phyloP scores from a whole-genome alignment of 2,329 filamentous ascomycete species.

The Mycocentrospora acerina region DNA sequence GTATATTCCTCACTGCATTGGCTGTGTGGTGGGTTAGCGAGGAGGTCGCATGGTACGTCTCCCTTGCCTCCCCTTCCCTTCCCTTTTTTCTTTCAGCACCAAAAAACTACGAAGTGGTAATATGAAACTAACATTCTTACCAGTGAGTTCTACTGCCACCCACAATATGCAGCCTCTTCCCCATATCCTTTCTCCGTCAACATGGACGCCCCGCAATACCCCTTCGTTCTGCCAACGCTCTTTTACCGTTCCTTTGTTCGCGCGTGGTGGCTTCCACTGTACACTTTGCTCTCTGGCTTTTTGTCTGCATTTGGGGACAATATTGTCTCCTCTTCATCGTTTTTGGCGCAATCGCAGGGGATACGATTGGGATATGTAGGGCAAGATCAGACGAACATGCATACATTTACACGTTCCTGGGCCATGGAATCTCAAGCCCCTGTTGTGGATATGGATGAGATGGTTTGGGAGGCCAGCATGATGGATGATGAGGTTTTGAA shows the following conservation, averaged over 20 bases:
- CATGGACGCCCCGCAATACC: slow-evolving; percentile 55
- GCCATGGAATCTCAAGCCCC: too few relatives aligned
- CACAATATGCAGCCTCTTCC: slow-evolving; percentile 50
- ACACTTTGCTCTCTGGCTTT: slow-evolving; percentile 12
- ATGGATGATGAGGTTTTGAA: too few relatives aligned
- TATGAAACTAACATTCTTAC: slow-evolving; percentile 3
- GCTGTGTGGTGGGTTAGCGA: slow-evolving; percentile 54
- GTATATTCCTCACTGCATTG: slow-evolving; percentile 44
- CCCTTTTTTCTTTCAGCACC: not conserved
- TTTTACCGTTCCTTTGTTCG: slow-evolving; percentile 46
- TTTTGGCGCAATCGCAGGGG: too few relatives aligned
- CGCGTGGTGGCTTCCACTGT: slow-evolving; percentile 38
- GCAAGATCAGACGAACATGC: too few relatives aligned
- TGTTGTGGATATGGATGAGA: too few relatives aligned
- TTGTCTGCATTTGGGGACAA: too few relatives aligned
- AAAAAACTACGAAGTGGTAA: not conserved
- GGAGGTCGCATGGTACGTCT: slow-evolving; percentile 47
- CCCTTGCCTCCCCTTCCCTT: slow-evolving; percentile 7
- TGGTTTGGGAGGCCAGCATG: too few relatives aligned
- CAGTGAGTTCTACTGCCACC: slow-evolving; percentile 54
- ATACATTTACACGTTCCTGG: too few relatives aligned
- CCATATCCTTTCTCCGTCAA: slow-evolving; percentile 52
- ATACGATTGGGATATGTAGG: too few relatives aligned
- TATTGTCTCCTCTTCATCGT: too few relatives aligned
- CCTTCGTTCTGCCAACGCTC: slow-evolving; percentile 59